Evolutionary conservation across 1,139 yeast species (phyloP).

Genomic region (Lodderomyces oxycetoniae): DNA sequence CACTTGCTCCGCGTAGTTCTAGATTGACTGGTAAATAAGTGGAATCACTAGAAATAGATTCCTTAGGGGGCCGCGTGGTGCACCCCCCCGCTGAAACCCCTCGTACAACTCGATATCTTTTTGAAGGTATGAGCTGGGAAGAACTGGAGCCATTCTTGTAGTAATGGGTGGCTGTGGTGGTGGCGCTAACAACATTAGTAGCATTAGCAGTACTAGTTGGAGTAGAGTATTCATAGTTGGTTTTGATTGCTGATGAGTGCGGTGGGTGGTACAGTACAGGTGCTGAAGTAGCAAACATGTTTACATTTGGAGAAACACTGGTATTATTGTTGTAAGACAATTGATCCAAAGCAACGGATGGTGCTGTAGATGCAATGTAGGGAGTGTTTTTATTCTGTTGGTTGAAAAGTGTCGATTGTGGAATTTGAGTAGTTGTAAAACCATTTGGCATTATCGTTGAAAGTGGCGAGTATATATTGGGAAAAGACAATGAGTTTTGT

Average conservation of each 20-base stretch:
- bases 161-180: not conserved
- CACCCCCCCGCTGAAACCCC: conserved; percentile 60
- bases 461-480: not conserved
- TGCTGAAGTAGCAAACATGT: not conserved
- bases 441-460: not conserved
- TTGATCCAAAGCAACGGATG: conserved; percentile 9
- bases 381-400: not conserved
- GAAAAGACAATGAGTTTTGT: not conserved
- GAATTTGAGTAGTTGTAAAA: not conserved
- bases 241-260: not conserved
- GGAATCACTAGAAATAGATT: conserved; percentile 25
- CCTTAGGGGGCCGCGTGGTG: conserved; percentile 52
- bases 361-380: conserved; percentile 6
- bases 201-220: not conserved
- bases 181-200: conserved; percentile 1
- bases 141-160: not conserved
- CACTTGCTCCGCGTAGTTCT: conserved; percentile 38
- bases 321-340: conserved; percentile 4
- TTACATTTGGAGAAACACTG: not conserved
- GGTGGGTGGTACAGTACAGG: not conserved
- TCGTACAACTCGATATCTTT: conserved; percentile 43
- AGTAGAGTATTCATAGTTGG: not conserved
- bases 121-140: conserved; percentile 3
- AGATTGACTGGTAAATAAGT: conserved; percentile 45
- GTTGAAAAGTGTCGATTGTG: not conserved